These are phyloP conservation scores for Lentinula aciculospora DNA, from an alignment of 768 basidiomycete genomes.

Conservation along the genomic window DNA sequence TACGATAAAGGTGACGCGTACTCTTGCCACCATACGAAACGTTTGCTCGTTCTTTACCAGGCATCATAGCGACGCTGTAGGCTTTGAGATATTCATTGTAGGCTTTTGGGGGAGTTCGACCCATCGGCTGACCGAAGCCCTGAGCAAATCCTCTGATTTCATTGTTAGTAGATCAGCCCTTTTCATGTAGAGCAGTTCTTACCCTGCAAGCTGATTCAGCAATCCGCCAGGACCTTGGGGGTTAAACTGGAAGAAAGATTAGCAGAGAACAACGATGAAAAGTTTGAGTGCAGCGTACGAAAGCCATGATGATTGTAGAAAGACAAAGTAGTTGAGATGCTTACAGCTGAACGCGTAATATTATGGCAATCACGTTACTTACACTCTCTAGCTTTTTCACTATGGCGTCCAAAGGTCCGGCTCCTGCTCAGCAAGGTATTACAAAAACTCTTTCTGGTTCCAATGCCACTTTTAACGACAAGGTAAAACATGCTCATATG, in stretches of 20 bases:
- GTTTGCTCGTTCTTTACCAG: constrained; percentile 81
- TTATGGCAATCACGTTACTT: constrained; percentile 12
- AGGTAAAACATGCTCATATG: constrained; percentile 36
- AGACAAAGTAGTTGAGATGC: constrained; percentile 11
- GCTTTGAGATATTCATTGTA: constrained; percentile 94
- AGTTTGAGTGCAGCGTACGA: constrained; percentile 3
- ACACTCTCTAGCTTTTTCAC: constrained; percentile 11
- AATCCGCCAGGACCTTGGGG: constrained; percentile 53
- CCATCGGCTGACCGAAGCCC: constrained; percentile 38
- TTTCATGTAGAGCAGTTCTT: constrained; percentile 5
- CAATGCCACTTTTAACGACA: constrained; percentile 84
- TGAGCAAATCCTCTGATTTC: constrained; percentile 47
- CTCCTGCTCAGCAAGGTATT: constrained; percentile 31
- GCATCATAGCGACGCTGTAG: constrained; percentile 92
- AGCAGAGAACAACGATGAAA: neutral
- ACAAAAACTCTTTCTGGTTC: constrained; percentile 46
- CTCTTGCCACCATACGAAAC: constrained; percentile 97
- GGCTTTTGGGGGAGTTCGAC: constrained; percentile 57
- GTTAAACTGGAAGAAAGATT: constrained; percentile 27
- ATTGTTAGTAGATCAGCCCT: neutral
- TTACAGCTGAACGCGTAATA: constrained; percentile 23
- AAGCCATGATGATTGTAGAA: constrained; percentile 1
- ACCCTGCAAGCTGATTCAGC: constrained; percentile 65
- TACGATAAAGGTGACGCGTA: constrained; percentile 25
- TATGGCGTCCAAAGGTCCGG: constrained; percentile 30